phyloP scores from a whole-genome alignment of 257 asterid species.

The Solanum verrucosum region DNA sequence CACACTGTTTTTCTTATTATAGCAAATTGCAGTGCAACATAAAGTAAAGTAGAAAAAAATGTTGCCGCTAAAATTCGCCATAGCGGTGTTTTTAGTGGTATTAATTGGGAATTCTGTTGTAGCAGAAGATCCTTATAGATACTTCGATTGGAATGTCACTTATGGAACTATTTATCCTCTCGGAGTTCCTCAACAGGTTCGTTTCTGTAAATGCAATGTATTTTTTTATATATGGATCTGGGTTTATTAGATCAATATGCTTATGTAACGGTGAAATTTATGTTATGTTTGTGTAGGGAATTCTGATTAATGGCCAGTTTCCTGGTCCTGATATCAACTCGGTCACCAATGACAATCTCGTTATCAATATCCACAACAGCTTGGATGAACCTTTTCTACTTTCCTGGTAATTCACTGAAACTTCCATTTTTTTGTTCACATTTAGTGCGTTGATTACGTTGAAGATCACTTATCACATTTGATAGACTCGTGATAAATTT shows the following conservation, averaged over 20 bases:
- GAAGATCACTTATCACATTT: background rate
- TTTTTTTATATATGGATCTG: background rate
- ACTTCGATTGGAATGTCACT: constrained; percentile 73
- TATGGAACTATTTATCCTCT: constrained; percentile 66
- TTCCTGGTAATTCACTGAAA: constrained; percentile 47
- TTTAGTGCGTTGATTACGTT: background rate
- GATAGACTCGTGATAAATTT: background rate
- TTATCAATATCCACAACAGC: constrained; percentile 71
- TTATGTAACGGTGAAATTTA: background rate
- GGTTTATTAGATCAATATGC: background rate
- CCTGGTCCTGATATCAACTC: constrained; percentile 87
- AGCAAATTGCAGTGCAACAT: background rate
- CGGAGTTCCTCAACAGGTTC: constrained; percentile 65
- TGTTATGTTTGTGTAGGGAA: constrained; percentile 38
- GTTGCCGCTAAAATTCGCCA: constrained; percentile 38
- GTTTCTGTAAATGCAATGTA: background rate
- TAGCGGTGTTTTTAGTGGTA: constrained; percentile 6
- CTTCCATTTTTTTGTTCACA: background rate
- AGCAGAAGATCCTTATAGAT: constrained; percentile 76
- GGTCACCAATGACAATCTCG: constrained; percentile 80
- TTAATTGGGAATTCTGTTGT: constrained; percentile 20
- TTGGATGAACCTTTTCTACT: constrained; percentile 83
- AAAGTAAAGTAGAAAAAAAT: background rate
- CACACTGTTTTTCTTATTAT: background rate
- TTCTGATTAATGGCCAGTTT: constrained; percentile 87